A percentile compares a stretch with the other conserved stretches of the same genome.
phyloP scores from a whole-genome alignment of 495 filamentous ascomycete species.

The Bacidia rubella region DNA sequence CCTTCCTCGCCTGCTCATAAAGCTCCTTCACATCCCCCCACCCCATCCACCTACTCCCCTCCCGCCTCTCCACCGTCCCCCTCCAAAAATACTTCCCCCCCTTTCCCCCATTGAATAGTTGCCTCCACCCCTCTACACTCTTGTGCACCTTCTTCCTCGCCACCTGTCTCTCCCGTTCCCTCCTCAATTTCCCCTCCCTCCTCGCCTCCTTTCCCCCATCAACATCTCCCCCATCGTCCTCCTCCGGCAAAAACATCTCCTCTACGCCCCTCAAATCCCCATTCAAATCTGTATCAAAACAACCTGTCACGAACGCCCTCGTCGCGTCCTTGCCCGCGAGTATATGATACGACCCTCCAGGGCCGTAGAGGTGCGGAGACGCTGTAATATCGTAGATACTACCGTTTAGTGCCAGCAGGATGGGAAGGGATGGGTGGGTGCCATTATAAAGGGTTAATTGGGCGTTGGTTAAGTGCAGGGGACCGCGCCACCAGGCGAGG shows the following conservation, averaged over 20 bases:
- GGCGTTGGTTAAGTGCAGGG: constrained; percentile 50
- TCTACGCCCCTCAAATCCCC: constrained; percentile 76
- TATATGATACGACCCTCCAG: constrained; percentile 75
- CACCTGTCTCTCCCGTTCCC: constrained; percentile 32
- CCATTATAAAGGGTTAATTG: constrained; percentile 71
- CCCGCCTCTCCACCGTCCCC: constrained; percentile 40
- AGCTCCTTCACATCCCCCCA: constrained; percentile 27
- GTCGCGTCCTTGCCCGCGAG: constrained; percentile 81
- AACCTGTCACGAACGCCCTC: constrained; percentile 90
- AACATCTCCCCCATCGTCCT: constrained; percentile 30
- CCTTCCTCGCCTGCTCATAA: constrained; percentile 19
- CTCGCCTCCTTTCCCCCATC: constrained; percentile 35
- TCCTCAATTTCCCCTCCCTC: constrained; percentile 31
- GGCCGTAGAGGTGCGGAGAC: constrained; percentile 67
- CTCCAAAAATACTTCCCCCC: constrained; percentile 62
- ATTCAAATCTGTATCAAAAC: constrained; percentile 68
- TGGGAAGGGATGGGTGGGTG: constrained; percentile 54
- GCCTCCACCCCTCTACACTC: constrained; percentile 33
- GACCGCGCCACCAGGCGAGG: constrained; percentile 44
- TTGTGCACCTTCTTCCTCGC: constrained; percentile 31
- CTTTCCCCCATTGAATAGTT: constrained; percentile 55
- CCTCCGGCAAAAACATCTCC: constrained; percentile 68
- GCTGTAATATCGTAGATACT: constrained; percentile 85
- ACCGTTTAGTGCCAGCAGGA: constrained; percentile 89
- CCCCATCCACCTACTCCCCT: constrained; percentile 20